Base-by-base conservation (phyloP, 164 flowering plant genomes). In the Brasenia schreberi region DNA sequence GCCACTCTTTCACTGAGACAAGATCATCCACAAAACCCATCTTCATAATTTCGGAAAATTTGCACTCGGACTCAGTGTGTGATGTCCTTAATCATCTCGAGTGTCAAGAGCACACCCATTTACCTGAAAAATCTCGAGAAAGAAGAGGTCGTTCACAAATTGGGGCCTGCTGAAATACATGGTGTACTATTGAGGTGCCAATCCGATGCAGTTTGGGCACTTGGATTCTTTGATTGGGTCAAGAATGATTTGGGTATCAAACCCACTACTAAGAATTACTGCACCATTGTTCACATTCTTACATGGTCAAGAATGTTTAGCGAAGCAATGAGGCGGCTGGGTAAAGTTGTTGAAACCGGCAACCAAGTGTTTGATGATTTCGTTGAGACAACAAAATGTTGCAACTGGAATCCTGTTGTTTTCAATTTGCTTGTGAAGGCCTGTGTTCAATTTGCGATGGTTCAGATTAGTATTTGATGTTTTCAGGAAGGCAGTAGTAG, bases 381-480 rank as follows among this genome's bases (percentile, higher is more conserved):
- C 79, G 66, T 89, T 42, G 65, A 53, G 66, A 75, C 78, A 67
- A 69, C 75, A 0, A 69, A 82, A 59, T 83, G 77, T 39, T 94
- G 99, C 72, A 87, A 84, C 72, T 85, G 84, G 86, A 83, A 83
- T 68, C 86, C 85, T 5, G 81, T 83, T 64, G 81, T 91, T 52
- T 85, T 91, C 61, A 95, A 88, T 72, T 81, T 94, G 89, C 86
- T 94, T 49, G 67, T 89, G 44, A 94, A 91, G 86, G 93, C 84
- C 49, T 87, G 83, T 77, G 79, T 87, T 53, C 88, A 79, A 65
- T 59, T 42, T 42, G 84, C 85, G 12, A 66, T 73, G 81, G 73
- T 85, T 70, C 42, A 59, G 69, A 87, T 81, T 58, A 85, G 88
- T 39, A 81, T 79, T 79, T 64, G 61, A 64, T 65, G 77, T 52